Percentiles rank a stretch among this genome's conserved stretches.
Conservation (phyloP, 371 early-diverging fungal genomes). For the Zopfochytrium polystomum region DNA sequence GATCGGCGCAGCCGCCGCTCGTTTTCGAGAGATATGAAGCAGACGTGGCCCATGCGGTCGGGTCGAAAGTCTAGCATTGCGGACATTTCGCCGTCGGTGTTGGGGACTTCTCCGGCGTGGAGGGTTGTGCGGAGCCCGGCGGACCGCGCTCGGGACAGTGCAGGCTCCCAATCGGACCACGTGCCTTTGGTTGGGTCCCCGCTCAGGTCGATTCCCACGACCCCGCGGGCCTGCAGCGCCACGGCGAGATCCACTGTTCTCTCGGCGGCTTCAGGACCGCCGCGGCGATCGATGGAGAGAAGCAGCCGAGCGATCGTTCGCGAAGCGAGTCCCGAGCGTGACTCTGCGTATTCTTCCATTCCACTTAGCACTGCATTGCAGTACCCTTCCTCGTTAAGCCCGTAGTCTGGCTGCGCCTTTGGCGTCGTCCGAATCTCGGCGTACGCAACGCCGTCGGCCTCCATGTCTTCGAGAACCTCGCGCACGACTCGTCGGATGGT, state of each 20-base stretch:
- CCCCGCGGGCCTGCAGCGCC: neutral
- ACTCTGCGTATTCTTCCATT: neutral
- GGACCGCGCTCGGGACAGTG: slow-evolving; percentile 3
- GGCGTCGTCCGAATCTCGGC: slow-evolving; percentile 13
- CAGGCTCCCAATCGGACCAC: slow-evolving; percentile 1
- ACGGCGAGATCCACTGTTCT: slow-evolving; percentile 10
- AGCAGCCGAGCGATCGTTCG: neutral
- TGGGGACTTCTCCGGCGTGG: slow-evolving; percentile 15
- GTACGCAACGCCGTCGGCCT: slow-evolving; percentile 9
- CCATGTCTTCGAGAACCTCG: neutral
- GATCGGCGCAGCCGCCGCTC: no score
- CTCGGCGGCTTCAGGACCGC: slow-evolving; percentile 1
- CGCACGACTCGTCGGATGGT: slow-evolving; percentile 11
- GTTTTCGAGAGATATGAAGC: slow-evolving; percentile 4
- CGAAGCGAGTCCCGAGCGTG: neutral
- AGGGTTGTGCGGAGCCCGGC: slow-evolving; percentile 4
- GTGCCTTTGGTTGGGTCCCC: slow-evolving; percentile 9
- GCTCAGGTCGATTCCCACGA: slow-evolving; percentile 17
- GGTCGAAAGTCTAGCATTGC: slow-evolving; percentile 9
- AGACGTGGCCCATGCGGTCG: slow-evolving; percentile 16
- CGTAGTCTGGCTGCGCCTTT: neutral
- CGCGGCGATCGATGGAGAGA: slow-evolving; percentile 14
- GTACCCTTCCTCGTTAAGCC: slow-evolving; percentile 7
- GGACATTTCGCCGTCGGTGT: slow-evolving; percentile 6
- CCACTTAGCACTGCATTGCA: neutral